Base-by-base conservation (phyloP, 1,284 basidiomycete species). In the Abortiporus biennis region DNA sequence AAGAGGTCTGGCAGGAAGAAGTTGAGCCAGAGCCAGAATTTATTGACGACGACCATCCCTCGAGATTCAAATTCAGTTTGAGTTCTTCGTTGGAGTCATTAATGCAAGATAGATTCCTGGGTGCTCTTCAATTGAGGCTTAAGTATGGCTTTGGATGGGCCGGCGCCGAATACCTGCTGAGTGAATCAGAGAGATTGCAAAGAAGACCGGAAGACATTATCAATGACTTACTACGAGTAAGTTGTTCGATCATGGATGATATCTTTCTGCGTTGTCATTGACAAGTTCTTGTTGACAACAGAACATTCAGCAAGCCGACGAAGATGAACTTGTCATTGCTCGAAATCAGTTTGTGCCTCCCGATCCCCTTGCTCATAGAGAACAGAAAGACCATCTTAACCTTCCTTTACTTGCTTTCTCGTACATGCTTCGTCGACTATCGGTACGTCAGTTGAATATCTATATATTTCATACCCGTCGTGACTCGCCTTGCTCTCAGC, bases 101-200 rank as follows among this genome's bases (percentile, higher is more conserved):
- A 30, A 59, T 82, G 46, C 71, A 81, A 41, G 64, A 72, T 35
- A 60, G 67, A 4, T 69, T 82, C 41, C 49, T 78, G 29, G 68
- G 65, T 33, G 51, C 80, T n/a, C 57, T 81, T 8, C 69, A 70
- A 43, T 52, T 77, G 5, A 62, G 79, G 38, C 51, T 68, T 29
- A 63, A 63, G 49, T 77, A 75, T 49, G 61, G 61, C 1, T 57
- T 83, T 4, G 76, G 76, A 24, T 83, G 80, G 80, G 76, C 78
- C 6, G 77, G 74, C 9, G 79, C 79, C 4, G 80, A 83, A 49
- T 43, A 66, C n/a, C 60, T 82, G 22, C 56, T 66, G 25, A 57
- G 63, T 43, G 64, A 70, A 50, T 59, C 67, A 3, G 75, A 78
- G 54, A 66, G 59, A 38, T 58, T 58, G 21, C 80, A 82, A 54